These are phyloP conservation scores for Vitis hybrid DNA, from an alignment of 177 flowering plant species.

Conservation along the genomic window DNA sequence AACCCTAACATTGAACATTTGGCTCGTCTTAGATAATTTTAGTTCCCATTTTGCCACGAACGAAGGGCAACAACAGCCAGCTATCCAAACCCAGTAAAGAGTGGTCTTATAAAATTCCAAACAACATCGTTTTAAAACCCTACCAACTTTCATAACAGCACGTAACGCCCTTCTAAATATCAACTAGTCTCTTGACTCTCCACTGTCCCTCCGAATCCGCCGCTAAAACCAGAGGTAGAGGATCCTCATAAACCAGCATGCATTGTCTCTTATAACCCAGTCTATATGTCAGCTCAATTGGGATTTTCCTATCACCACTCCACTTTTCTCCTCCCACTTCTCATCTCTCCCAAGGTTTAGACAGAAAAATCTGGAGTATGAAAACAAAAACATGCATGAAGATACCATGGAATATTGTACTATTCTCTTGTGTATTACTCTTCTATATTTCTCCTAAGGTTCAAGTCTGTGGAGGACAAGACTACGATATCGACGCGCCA, in stretches of 20 bases:
- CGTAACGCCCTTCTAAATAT: no score
- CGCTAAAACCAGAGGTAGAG: conserved; percentile 34
- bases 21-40: no score
- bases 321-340: neutral
- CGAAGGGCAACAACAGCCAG: no score
- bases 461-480: conserved; percentile 21
- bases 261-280: conserved; percentile 5
- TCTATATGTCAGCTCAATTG: neutral
- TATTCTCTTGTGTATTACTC: neutral
- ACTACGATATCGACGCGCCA: conserved; percentile 8
- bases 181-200: no score
- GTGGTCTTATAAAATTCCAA: no score
- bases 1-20: no score
- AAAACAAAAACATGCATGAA: conserved; percentile 10
- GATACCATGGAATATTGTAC: conserved; percentile 12
- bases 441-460: neutral
- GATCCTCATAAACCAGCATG: conserved; percentile 9
- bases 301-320: conserved; percentile 10
- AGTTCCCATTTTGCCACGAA: no score
- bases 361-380: no score
- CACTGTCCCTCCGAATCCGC: conserved; percentile 9
- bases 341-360: neutral
- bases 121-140: no score
- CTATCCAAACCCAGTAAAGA: no score
- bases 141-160: neutral